These are phyloP conservation scores for Hysterangium stoloniferum DNA, from an alignment of 768 basidiomycete genomes.

Conservation along the genomic window DNA sequence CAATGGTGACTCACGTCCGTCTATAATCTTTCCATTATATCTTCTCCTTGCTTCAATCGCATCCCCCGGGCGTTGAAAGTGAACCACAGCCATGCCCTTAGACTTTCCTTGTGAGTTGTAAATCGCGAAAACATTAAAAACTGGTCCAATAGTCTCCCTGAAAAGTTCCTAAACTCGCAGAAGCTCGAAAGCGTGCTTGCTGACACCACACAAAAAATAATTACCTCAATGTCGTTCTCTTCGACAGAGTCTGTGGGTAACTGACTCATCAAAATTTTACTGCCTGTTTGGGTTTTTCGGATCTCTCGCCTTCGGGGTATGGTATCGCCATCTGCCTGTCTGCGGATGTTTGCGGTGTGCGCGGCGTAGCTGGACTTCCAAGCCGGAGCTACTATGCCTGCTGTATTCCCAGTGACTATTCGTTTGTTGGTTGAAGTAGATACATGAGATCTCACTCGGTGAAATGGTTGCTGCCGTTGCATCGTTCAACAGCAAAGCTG, in stretches of 20 bases:
- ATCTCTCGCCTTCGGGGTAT: not conserved
- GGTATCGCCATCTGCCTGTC: not conserved
- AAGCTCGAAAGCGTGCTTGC: not conserved
- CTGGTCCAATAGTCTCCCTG: conserved; percentile 64
- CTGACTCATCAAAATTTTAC: conserved; percentile 60
- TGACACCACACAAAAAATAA: conserved; percentile 16
- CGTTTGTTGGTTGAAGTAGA: conserved; percentile 29
- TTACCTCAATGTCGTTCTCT: conserved; percentile 61
- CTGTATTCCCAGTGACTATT: conserved; percentile 48
- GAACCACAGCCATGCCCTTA: conserved; percentile 74
- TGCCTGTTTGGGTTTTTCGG: conserved; percentile 36
- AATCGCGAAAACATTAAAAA: conserved; percentile 59
- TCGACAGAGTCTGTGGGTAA: conserved; percentile 57
- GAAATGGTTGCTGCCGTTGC: not conserved
- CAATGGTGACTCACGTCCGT: conserved; percentile 37
- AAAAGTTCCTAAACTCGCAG: conserved; percentile 54
- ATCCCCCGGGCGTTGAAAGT: conserved; percentile 56
- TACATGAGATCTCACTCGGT: conserved; percentile 3
- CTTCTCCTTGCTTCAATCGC: conserved; percentile 55
- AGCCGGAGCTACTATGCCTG: conserved; percentile 50
- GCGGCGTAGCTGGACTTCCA: conserved; percentile 35
- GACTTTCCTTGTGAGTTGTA: conserved; percentile 70
- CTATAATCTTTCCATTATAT: conserved; percentile 72
- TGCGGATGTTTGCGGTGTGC: not conserved
- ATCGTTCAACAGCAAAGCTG: not conserved